phyloP scores from a whole-genome alignment of 2,329 filamentous ascomycete species.

The Aspergillus quadricinctus region DNA sequence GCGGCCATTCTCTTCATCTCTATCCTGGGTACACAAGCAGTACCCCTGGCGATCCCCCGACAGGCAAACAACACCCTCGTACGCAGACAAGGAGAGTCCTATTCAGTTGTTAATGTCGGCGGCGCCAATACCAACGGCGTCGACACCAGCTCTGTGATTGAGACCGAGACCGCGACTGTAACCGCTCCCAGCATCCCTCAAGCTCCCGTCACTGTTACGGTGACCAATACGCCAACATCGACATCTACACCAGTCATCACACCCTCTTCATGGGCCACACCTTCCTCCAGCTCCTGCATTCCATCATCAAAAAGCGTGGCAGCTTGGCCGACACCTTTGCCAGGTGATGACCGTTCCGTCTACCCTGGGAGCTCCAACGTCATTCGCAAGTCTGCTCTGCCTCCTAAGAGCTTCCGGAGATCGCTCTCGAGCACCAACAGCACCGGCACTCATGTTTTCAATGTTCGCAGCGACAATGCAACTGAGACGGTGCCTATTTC shows the following conservation, averaged over 20 bases:
- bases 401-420: background rate
- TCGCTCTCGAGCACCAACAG: constrained; percentile 1
- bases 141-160: constrained; percentile 7
- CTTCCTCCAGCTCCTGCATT: constrained; percentile 5
- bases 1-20: constrained; percentile 25
- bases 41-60: constrained; percentile 21
- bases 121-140: constrained; percentile 15
- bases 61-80: constrained; percentile 16
- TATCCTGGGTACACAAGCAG: constrained; percentile 23
- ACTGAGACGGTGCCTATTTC: constrained; percentile 2
- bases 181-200: constrained; percentile 11
- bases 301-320: constrained; percentile 1
- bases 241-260: constrained; percentile 19
- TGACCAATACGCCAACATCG: constrained; percentile 17
- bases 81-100: constrained; percentile 20
- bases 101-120: constrained; percentile 32
- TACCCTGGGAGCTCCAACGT: background rate
- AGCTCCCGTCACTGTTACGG: constrained; percentile 22
- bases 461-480: constrained; percentile 4
- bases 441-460: background rate
- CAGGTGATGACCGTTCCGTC: background rate
- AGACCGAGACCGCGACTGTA: constrained; percentile 17
- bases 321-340: background rate
- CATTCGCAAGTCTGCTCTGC: background rate
- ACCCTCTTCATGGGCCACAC: constrained; percentile 10